phyloP scores from a whole-genome alignment of 768 basidiomycete species.

The Lepiota venenata region DNA sequence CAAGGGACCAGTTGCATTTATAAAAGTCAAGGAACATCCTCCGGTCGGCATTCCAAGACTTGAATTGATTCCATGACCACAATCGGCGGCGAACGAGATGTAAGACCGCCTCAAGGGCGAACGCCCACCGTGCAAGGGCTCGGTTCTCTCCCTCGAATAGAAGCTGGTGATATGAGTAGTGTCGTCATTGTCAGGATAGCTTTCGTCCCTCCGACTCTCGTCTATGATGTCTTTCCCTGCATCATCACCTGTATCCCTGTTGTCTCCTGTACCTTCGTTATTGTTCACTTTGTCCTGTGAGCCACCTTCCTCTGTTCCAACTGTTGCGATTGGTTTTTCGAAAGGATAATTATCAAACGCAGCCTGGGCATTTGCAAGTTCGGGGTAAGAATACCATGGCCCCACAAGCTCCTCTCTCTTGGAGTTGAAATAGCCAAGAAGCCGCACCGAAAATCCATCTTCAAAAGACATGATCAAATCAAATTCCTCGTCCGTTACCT shows the following conservation, averaged over 20 bases:
- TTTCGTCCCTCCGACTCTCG: not conserved
- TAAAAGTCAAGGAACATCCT: constrained; percentile 29
- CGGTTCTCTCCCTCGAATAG: constrained; percentile 18
- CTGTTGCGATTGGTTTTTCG: not conserved
- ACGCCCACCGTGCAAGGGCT: constrained; percentile 16
- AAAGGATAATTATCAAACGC: not conserved
- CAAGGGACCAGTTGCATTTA: constrained; percentile 24
- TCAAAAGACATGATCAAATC: constrained; percentile 8
- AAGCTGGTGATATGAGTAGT: constrained; percentile 25
- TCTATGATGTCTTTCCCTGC: not conserved
- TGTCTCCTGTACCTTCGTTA: too few species aligned
- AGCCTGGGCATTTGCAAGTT: not conserved
- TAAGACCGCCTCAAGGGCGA: constrained; percentile 7
- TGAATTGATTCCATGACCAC: constrained; percentile 8
- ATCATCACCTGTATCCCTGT: not conserved
- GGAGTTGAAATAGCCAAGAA: not conserved
- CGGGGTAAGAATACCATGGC: not conserved
- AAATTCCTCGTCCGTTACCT: not conserved
- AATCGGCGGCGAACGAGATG: constrained; percentile 4
- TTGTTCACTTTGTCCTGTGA: too few species aligned
- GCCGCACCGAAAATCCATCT: constrained; percentile 9
- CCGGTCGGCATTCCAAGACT: constrained; percentile 26
- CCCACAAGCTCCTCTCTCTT: constrained; percentile 6
- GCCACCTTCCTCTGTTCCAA: not conserved
- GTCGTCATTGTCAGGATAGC: not conserved